A percentile compares a stretch with the other conserved stretches of the same genome.
Evolutionary conservation across 306 rosid species (phyloP).

Genomic region (Trichosanthes cucumerina): DNA sequence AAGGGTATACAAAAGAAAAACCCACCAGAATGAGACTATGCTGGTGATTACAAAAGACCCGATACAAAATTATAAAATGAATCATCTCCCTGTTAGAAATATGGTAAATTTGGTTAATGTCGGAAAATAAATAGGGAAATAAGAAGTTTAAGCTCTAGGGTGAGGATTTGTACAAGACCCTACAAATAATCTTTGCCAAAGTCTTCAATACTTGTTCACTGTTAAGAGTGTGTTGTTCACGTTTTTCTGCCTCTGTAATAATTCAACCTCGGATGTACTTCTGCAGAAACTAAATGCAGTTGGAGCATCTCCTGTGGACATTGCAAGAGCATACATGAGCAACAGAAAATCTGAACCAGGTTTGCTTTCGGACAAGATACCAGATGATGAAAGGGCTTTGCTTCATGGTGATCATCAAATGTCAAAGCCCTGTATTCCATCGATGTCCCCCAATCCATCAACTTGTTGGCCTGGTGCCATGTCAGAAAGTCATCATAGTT

Average conservation of each 20-base stretch:
- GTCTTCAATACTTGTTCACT: neutral
- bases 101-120: neutral
- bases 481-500: conserved; percentile 37
- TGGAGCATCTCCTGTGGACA: conserved; percentile 68
- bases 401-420: conserved; percentile 31
- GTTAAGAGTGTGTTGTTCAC: neutral
- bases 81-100: neutral
- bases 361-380: conserved; percentile 29
- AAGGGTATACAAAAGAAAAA: too few species aligned
- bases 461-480: conserved; percentile 85
- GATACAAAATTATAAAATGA: neutral
- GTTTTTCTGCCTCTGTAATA: neutral
- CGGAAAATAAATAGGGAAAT: neutral
- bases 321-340: conserved; percentile 89
- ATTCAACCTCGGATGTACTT: conserved; percentile 10
- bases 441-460: conserved; percentile 39
- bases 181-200: neutral
- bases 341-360: conserved; percentile 46
- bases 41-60: too few species aligned
- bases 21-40: too few species aligned
- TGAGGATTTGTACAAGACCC: neutral
- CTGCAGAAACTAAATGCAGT: conserved; percentile 49
- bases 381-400: conserved; percentile 26
- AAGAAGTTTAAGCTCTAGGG: neutral
- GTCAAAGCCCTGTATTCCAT: conserved; percentile 34